These are phyloP conservation scores for Aspergillus saccharolyticus DNA, from an alignment of 495 filamentous ascomycete genomes.

Conservation along the genomic window DNA sequence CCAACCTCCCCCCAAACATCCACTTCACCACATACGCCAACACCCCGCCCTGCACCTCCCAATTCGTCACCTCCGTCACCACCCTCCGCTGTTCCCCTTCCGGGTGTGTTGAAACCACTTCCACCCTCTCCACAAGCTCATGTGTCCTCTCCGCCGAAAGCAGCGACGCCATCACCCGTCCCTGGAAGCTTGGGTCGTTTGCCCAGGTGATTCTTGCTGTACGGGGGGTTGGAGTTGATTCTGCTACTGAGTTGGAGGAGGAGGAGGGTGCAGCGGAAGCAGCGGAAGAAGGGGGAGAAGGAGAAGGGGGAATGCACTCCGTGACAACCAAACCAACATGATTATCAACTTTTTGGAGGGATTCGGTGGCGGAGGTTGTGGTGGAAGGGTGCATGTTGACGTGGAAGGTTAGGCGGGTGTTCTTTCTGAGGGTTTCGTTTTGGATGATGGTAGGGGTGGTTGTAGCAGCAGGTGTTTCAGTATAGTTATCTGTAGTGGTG, in stretches of 20 bases:
- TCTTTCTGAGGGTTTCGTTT: no score
- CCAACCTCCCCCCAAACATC: constrained; percentile 33
- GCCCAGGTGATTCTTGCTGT: constrained; percentile 33
- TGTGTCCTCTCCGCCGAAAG: constrained; percentile 38
- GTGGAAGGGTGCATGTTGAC: constrained; percentile 39
- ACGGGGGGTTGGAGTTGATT: background rate
- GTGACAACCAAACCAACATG: constrained; percentile 25
- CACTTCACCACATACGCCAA: constrained; percentile 36
- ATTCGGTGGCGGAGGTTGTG: background rate
- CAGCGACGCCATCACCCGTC: constrained; percentile 23
- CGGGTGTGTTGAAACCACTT: constrained; percentile 8
- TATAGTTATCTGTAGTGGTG: no score
- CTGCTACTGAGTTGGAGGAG: background rate
- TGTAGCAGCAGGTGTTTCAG: constrained; percentile 1
- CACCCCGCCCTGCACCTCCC: constrained; percentile 39
- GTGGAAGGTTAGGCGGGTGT: constrained; percentile 38
- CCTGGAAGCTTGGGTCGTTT: constrained; percentile 23
- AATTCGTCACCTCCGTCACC: constrained; percentile 38
- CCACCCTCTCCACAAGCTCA: constrained; percentile 32
- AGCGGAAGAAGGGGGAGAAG: no score
- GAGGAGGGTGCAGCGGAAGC: background rate
- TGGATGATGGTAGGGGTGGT: constrained; percentile 27
- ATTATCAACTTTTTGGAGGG: constrained; percentile 24
- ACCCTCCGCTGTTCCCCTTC: constrained; percentile 5
- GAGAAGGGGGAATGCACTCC: constrained; percentile 10